Conservation (phyloP, 495 filamentous ascomycete species). For the Lasiosphaeria miniovina region DNA sequence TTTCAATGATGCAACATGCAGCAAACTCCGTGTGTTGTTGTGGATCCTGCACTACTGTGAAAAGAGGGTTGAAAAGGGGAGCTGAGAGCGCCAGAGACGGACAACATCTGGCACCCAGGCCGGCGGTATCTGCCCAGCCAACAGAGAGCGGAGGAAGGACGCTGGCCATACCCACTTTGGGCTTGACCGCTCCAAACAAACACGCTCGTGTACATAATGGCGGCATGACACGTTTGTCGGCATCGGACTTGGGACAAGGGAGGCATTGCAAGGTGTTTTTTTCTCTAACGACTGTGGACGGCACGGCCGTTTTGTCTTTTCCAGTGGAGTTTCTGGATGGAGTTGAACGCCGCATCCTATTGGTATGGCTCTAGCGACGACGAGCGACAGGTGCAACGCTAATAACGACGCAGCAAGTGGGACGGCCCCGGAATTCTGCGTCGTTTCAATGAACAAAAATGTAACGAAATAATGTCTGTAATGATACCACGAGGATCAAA, state of each 20-base stretch:
- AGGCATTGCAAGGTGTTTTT: background rate
- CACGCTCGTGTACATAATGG: conserved; percentile 15
- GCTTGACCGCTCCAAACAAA: conserved; percentile 12
- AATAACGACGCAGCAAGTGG: no score
- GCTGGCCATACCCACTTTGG: conserved; percentile 10
- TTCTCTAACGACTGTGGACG: background rate
- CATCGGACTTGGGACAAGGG: background rate
- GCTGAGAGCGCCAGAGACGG: conserved; percentile 5
- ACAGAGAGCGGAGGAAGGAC: background rate
- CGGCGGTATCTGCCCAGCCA: background rate
- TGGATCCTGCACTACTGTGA: conserved; percentile 10
- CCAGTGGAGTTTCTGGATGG: background rate
- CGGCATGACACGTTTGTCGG: conserved; percentile 13
- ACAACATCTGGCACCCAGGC: conserved; percentile 5
- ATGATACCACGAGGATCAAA: no score
- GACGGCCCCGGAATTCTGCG: no score
- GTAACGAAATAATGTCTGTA: no score
- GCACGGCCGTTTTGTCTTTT: background rate
- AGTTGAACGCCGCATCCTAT: background rate
- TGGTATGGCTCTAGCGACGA: no score
- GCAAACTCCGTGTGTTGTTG: conserved; percentile 6
- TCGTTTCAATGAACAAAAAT: no score
- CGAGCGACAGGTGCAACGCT: no score
- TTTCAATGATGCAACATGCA: conserved; percentile 12
- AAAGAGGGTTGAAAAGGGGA: conserved; percentile 7